Percentiles rank a stretch among this genome's conserved stretches.
phyloP scores from a whole-genome alignment of 208 protist genomes.

The Crithidia fasciculata region DNA sequence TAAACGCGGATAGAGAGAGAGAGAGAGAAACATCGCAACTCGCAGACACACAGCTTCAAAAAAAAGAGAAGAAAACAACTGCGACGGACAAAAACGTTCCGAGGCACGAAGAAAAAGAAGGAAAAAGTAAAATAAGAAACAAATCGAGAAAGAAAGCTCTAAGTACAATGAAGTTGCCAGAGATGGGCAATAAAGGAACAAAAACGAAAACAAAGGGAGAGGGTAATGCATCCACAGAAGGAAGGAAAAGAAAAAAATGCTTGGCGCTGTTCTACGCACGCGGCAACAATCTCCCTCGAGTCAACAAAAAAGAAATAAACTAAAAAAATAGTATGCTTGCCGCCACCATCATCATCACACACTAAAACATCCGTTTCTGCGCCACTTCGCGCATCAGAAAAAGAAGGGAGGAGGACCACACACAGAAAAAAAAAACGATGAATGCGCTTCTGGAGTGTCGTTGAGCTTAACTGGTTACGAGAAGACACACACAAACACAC shows the following conservation, averaged over 20 bases:
- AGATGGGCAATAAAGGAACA: slow-evolving; percentile 6
- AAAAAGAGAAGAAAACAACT: slow-evolving; percentile 2
- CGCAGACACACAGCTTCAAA: not conserved
- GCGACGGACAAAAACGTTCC: too few relatives aligned
- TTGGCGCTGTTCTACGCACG: not conserved
- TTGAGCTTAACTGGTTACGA: not conserved
- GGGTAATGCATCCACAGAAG: not conserved
- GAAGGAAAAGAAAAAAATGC: not conserved
- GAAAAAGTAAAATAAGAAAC: slow-evolving; percentile 1
- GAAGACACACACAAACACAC: not conserved
- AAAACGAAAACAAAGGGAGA: not conserved
- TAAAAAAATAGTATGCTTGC: not conserved
- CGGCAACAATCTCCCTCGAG: not conserved
- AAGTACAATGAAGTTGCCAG: slow-evolving; percentile 3
- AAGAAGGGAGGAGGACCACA: too few relatives aligned
- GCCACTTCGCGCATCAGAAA: too few relatives aligned
- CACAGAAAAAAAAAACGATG: not conserved
- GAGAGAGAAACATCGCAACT: not conserved
- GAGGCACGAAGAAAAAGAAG: not conserved
- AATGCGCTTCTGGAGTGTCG: not conserved
- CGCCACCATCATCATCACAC: too few relatives aligned
- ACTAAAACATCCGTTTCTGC: too few relatives aligned
- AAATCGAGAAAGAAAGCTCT: not conserved
- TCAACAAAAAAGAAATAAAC: slow-evolving; percentile 3
- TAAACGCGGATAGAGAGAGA: not conserved